Evolutionary conservation across 2,329 filamentous ascomycete genomes (phyloP).

Genomic region (Zymoseptoria tritici): DNA sequence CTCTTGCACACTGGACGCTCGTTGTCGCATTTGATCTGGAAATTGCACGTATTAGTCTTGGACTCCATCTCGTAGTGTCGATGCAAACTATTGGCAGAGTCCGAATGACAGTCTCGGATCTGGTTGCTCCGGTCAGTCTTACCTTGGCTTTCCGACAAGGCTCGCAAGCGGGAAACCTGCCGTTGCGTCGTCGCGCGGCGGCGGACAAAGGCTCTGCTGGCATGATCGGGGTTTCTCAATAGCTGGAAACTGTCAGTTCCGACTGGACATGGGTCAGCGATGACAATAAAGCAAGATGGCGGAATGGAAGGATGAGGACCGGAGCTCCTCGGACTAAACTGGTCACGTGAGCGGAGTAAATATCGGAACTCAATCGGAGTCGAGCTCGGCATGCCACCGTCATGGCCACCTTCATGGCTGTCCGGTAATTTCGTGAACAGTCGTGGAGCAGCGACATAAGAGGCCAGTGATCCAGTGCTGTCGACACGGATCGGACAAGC

Average conservation of each 20-base stretch:
- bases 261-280: background rate
- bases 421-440: background rate
- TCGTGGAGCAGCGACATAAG: background rate
- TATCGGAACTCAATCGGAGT: background rate
- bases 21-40: background rate
- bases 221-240: background rate
- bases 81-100: background rate
- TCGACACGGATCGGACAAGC: background rate
- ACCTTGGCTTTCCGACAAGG: constrained; percentile 16
- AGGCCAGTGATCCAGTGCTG: background rate
- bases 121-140: constrained; percentile 9
- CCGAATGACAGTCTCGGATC: background rate
- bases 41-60: background rate
- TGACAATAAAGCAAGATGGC: background rate
- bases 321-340: background rate
- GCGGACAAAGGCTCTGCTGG: background rate
- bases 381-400: background rate
- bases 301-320: background rate
- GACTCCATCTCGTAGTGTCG: background rate
- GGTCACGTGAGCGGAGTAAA: background rate
- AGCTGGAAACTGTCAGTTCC: background rate
- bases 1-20: constrained; percentile 10
- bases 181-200: constrained; percentile 11
- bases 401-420: background rate
- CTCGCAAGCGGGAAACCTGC: constrained; percentile 16